Base-by-base conservation (phyloP, 768 basidiomycete species). In the Lactarius hengduanensis region DNA sequence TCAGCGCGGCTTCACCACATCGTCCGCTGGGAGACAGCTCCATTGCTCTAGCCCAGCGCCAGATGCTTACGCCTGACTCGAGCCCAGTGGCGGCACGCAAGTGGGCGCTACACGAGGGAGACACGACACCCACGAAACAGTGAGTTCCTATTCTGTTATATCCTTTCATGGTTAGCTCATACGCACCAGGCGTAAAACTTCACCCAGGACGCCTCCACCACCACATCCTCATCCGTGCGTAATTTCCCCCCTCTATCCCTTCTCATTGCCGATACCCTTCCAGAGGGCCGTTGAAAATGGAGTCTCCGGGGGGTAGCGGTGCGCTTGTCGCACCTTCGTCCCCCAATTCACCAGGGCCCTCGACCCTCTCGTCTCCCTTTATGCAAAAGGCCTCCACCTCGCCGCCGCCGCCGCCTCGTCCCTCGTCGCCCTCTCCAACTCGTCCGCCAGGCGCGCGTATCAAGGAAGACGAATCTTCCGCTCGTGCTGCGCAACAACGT, bases 391-490 rank as follows among this genome's bases (percentile, higher is more conserved):
- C 69, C 16, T 45, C 71, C 20, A 38, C 68, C 45, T 47, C 69
- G 22, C 36, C 56, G 18, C 45, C 56, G 18, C 45, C 70, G 5
- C 45, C 70, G 1, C 40, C 36, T 36, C 45, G 47, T 16, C 62
- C 70, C 73, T 77, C 15, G 64, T 47, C 76, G 67, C n/a, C 62
- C 72, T 36, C 76, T 72, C 18, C 71, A 68, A 41, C 70, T 22
- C 67, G 67, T 40, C 47, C 57, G 68, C 72, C 78, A 0, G 85
- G 84, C 73, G 81, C 83, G 60, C 82, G 84, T 45, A 85, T 90
- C 58, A 83, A 83, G 34, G 81, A 82, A 57, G 81, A 82, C 32
- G 78, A 82, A 71, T 74, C 81, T 18, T 82, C 85, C 69, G 84
- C 83, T 45, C 80, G 80, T 62, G 73, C 83, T 15, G 77, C 80